Evolutionary conservation across 306 rosid species (phyloP).

Genomic region (Medicago lupulina): DNA sequence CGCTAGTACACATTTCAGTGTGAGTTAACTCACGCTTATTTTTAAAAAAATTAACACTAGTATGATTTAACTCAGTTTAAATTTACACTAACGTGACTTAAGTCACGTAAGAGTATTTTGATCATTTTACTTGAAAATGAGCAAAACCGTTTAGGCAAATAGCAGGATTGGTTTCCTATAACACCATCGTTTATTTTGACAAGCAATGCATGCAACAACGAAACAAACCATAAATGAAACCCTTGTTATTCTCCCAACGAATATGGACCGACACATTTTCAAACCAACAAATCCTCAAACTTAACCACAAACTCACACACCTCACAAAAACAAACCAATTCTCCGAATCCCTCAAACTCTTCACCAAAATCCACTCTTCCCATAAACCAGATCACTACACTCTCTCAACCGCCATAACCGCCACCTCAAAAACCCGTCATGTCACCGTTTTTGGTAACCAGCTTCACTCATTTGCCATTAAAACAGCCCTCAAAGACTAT

Average conservation of each 20-base stretch:
- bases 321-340: conserved; percentile 53
- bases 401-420: conserved; percentile 65
- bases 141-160: no score
- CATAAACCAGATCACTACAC: conserved; percentile 69
- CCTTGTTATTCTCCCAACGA: neutral
- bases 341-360: conserved; percentile 55
- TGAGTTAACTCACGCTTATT: no score
- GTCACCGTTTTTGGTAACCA: conserved; percentile 53
- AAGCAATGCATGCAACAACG: neutral
- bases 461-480: conserved; percentile 60
- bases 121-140: no score
- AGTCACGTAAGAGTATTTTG: no score
- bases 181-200: no score
- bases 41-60: no score
- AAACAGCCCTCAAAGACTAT: conserved; percentile 54
- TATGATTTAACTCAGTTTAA: no score
- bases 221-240: neutral
- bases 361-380: conserved; percentile 60
- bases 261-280: neutral
- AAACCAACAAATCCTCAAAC: conserved; percentile 46
- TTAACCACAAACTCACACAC: conserved; percentile 55
- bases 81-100: no score
- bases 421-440: conserved; percentile 50
- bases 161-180: no score
- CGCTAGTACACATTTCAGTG: no score